Conservation (phyloP, 169 alveolate species). For the Plasmodium gaboni region DNA sequence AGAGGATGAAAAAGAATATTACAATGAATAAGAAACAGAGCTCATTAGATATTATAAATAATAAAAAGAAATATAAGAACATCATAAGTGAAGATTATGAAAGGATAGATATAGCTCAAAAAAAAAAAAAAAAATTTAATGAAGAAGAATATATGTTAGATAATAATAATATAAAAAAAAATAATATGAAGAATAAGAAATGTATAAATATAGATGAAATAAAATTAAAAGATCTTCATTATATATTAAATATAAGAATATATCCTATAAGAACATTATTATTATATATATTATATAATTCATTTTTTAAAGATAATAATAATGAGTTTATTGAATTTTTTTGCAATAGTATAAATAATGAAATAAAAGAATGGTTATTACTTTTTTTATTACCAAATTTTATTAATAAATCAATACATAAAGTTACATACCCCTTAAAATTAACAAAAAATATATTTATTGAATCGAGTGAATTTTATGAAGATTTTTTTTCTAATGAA, state of each 20-base stretch:
- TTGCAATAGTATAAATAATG: constrained; percentile 55
- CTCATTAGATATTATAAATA: constrained; percentile 18
- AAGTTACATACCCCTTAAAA: constrained; percentile 70
- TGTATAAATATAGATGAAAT: constrained; percentile 28
- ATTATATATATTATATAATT: constrained; percentile 48
- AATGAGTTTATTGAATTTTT: constrained; percentile 33
- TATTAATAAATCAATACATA: constrained; percentile 56
- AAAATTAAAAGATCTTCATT: constrained; percentile 65
- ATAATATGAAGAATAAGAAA: constrained; percentile 15
- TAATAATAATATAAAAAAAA: not conserved
- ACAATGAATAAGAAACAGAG: constrained; percentile 6
- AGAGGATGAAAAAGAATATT: constrained; percentile 13
- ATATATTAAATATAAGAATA: constrained; percentile 48
- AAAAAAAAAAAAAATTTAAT: not conserved
- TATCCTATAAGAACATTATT: constrained; percentile 56
- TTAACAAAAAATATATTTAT: constrained; percentile 52
- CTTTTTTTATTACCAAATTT: constrained; percentile 58
- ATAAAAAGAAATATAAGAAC: constrained; percentile 12
- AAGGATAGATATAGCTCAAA: no score
- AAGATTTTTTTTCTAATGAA: constrained; percentile 75
- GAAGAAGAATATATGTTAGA: not conserved
- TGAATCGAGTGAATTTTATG: constrained; percentile 67
- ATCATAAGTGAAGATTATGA: constrained; percentile 17
- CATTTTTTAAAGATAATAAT: constrained; percentile 45
- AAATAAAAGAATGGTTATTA: constrained; percentile 62